Base-by-base conservation (phyloP, 371 early-diverging fungal species). In the Mucor piriformis region DNA sequence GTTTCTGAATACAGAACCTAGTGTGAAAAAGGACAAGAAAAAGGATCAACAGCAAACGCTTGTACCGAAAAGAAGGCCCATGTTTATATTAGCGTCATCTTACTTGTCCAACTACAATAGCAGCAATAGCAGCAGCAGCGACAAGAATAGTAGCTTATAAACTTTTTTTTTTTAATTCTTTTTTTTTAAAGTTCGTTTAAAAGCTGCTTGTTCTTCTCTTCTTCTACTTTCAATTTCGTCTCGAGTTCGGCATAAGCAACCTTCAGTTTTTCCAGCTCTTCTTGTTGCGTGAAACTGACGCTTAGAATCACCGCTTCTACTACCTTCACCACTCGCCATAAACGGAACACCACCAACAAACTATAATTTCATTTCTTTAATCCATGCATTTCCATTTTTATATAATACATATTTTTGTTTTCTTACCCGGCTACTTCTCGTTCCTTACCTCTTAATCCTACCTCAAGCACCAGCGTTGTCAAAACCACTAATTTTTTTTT, bases 301-400 rank as follows among this genome's bases (percentile, higher is more conserved):
- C 81, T 70, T 46, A 71, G 47, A 0, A 73, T 65, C 4, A 73
- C 74, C 10, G 81, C 76, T 56, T 80, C 81, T 25, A 72, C 66
- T 35, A 80, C 64, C 46, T 77, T 74, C 37, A 80, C 73, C 12
- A 80, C 57, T 47, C 81, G 68, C 81, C 81, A 80, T n/a, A 77
- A 54, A 71, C 76, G 81, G 52, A 77, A 68, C 24, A 81, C 52
- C 33, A 83, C 74, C 49, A 77, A 60, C 32, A 76, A 65, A 33
- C 73, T 76, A 55, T 3, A 20, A 57, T 49, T 12, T 32, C 8
- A 4, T 35, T 25, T 43, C 51, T 65, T 43, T 42, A 44, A 24
- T 20, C 40, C 37, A 48, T 20, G 0, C n/a, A 8, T 18, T 42
- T 8, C n/a, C 0, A 42, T 7, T 48, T 27, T 8, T 54, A 29